Base-by-base conservation (phyloP, 108 stramenopile genomes). In the Skeletonema tropicum region DNA sequence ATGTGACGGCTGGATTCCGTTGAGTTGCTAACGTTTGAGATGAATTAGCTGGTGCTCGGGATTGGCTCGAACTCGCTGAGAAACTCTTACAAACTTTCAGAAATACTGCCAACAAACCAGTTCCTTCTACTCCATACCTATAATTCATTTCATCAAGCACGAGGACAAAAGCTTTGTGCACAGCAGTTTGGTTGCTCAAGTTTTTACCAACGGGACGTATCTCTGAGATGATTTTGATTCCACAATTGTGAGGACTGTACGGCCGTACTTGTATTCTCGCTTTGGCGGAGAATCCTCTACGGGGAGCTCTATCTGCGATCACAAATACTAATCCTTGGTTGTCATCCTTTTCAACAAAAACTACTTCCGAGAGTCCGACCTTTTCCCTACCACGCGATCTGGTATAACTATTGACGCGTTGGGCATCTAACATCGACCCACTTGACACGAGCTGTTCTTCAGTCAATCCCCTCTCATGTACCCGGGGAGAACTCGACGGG, bases 201-300 rank as follows among this genome's bases (percentile, higher is more conserved):
- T 94, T 89, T 70, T 94, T 94, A 12, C 91, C 93, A 58, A 92
- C 82, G 15, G 93, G 93, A 3, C 89, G 82, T 38, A 94, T 82
- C 38, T 92, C 90, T 31, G 86, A 80, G 6, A 86, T 42, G 12
- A 94, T 87, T 35, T 77, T 85, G 1, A 86, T 87, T 48, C 86
- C 86, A 57, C 90, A 89, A 58, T 75, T 83, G 11, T 73, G 71
- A 13, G 77, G 66, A 23, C 81, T 79, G 52, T 52, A 76, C 5
- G 89, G 76, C 32, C 85, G 85, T 7, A 94, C 32, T 30, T 80
- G 32, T 21, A 94, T 67, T 41, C 86, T 83, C 10, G 89, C 85
- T 64, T 90, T 90, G 58, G 87, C 84, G 13, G 88, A 88, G 64
- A 94, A 94, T 12, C 93, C 93, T 68, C 93, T 85, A 60, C 93